Evolutionary conservation across 2,329 filamentous ascomycete species (phyloP).

Genomic region (Rachicladosporium sp.): DNA sequence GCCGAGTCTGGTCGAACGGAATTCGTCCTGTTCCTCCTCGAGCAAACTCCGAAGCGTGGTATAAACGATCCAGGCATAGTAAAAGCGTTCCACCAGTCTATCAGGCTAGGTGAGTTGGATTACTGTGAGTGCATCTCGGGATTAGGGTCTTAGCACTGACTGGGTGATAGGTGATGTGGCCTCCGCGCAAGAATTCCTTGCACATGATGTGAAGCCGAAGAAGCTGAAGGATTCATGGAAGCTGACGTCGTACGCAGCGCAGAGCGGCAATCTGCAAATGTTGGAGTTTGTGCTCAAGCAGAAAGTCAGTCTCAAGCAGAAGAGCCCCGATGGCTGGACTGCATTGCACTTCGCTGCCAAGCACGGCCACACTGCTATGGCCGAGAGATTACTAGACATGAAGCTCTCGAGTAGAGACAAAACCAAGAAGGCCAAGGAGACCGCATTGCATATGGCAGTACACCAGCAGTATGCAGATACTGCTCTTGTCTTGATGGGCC

Average conservation of each 20-base stretch:
- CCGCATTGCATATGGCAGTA: constrained; percentile 10
- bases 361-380: constrained; percentile 9
- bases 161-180: constrained; percentile 5
- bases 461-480: constrained; percentile 4
- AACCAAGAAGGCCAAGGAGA: constrained; percentile 10
- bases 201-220: constrained; percentile 9
- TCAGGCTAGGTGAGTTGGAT: constrained; percentile 2
- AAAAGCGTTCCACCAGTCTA: constrained; percentile 6
- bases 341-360: constrained; percentile 10
- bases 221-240: constrained; percentile 13
- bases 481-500: constrained; percentile 5
- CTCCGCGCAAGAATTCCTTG: constrained; percentile 8
- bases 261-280: constrained; percentile 13
- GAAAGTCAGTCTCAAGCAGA: constrained; percentile 9
- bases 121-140: too few species aligned
- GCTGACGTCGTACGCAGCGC: constrained; percentile 8
- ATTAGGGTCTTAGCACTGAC: too few species aligned
- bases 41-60: constrained; percentile 1
- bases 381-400: constrained; percentile 7
- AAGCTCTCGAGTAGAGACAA: constrained; percentile 8
- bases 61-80: constrained; percentile 5
- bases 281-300: constrained; percentile 8
- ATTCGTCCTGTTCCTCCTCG: constrained; percentile 9
- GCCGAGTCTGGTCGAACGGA: constrained; percentile 8
- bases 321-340: constrained; percentile 9